Conservation (phyloP, 1,139 yeast species). For the Maudiozyma humilis region DNA sequence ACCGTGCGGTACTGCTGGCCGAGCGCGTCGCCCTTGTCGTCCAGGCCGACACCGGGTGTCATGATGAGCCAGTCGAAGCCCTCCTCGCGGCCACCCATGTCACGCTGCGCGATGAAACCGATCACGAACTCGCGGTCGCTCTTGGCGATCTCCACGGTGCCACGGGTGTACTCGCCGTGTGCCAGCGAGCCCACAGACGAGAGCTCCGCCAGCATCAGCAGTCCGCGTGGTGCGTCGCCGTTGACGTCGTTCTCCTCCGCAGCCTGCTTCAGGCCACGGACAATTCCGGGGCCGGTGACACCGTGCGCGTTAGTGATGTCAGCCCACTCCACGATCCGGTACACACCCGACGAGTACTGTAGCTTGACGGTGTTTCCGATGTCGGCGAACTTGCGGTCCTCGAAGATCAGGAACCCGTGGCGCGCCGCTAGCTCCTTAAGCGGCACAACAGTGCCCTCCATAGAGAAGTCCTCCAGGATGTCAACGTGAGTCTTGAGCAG, state of each 20-base stretch:
- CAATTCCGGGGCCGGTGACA: slow-evolving; percentile 91
- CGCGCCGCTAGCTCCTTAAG: slow-evolving; percentile 60
- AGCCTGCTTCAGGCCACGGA: slow-evolving; percentile 77
- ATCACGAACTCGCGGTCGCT: slow-evolving; percentile 80
- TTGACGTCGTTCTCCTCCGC: slow-evolving; percentile 58
- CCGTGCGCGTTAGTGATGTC: slow-evolving; percentile 98
- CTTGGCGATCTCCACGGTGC: slow-evolving; percentile 86
- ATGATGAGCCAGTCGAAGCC: slow-evolving; percentile 91
- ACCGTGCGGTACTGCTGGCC: slow-evolving; percentile 98
- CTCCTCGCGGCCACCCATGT: slow-evolving; percentile 74
- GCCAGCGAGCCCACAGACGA: slow-evolving; percentile 92
- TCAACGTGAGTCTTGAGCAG: slow-evolving; percentile 92
- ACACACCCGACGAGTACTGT: slow-evolving; percentile 87
- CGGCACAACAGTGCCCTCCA: slow-evolving; percentile 71
- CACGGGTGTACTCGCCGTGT: slow-evolving; percentile 76
- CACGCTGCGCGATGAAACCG: slow-evolving; percentile 91
- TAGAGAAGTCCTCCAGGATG: slow-evolving; percentile 78
- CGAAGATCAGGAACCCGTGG: slow-evolving; percentile 81
- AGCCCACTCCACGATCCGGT: slow-evolving; percentile 85
- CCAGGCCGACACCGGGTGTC: slow-evolving; percentile 98
- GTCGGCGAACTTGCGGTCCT: slow-evolving; percentile 96
- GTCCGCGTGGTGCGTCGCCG: slow-evolving; percentile 55
- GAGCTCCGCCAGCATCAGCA: slow-evolving; percentile 90
- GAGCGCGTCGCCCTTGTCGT: slow-evolving; percentile 90
- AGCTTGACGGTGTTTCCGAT: slow-evolving; percentile 97